phyloP scores from a whole-genome alignment of 2,329 filamentous ascomycete genomes.

The Leptographium radiaticola region DNA sequence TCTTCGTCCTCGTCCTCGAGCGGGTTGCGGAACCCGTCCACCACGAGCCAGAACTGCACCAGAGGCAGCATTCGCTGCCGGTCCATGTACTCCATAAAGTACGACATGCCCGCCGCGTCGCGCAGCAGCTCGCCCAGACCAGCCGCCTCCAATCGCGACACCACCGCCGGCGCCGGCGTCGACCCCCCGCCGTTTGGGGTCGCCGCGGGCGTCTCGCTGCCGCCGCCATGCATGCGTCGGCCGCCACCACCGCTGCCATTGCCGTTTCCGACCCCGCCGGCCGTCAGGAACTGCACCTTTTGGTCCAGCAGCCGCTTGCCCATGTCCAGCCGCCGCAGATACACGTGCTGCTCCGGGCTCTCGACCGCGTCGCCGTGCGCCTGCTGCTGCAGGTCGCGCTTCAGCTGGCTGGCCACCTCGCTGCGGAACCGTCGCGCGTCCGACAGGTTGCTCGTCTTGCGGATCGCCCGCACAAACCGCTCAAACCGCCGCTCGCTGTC shows the following conservation, averaged over 20 bases:
- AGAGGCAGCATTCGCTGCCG: conserved; percentile 73
- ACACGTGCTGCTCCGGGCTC: conserved; percentile 58
- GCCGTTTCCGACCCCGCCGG: conserved; percentile 36
- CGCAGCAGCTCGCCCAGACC: conserved; percentile 77
- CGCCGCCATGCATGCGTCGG: background rate
- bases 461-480: conserved; percentile 78
- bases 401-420: conserved; percentile 83
- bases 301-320: conserved; percentile 84
- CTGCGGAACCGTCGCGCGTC: conserved; percentile 87
- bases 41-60: conserved; percentile 97
- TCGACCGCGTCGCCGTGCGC: background rate
- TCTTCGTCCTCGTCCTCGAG: conserved; percentile 77
- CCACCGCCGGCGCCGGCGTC: conserved; percentile 6
- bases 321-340: conserved; percentile 80
- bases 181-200: too few relatives aligned
- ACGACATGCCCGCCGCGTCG: conserved; percentile 81
- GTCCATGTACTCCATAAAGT: conserved; percentile 99
- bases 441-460: conserved; percentile 79
- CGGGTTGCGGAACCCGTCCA: conserved; percentile 90
- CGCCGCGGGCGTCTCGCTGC: background rate
- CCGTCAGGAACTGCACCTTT: conserved; percentile 68
- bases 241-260: too few relatives aligned
- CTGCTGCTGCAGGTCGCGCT: conserved; percentile 53
- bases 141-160: conserved; percentile 60
- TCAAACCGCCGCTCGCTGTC: conserved; percentile 92